phyloP scores from a whole-genome alignment of 345 rosid genomes.

The Reutealis trisperma region DNA sequence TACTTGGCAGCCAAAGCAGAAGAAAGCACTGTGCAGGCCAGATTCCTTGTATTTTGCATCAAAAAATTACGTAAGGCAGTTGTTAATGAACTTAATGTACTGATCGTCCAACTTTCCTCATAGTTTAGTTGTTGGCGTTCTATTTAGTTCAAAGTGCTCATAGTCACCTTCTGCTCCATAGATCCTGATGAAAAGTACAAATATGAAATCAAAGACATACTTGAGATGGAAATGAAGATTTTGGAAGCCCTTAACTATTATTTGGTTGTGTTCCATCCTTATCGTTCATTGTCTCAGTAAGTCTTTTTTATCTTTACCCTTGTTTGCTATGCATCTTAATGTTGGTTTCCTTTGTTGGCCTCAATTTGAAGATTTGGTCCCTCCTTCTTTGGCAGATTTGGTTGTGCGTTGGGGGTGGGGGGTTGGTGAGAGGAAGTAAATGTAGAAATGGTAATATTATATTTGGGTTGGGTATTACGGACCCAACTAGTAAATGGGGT shows the following conservation, averaged over 20 bases:
- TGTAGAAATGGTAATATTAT: too few species aligned
- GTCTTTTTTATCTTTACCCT: slow-evolving; percentile 15
- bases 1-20: slow-evolving; percentile 98
- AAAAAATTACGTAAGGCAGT: slow-evolving; percentile 64
- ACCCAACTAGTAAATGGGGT: too few species aligned
- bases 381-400: too few species aligned
- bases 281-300: slow-evolving; percentile 82
- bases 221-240: slow-evolving; percentile 98
- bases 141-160: slow-evolving; percentile 22
- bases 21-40: slow-evolving; percentile 95
- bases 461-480: too few species aligned
- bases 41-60: slow-evolving; percentile 63
- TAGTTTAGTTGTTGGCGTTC: slow-evolving; percentile 6
- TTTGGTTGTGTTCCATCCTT: slow-evolving; percentile 93
- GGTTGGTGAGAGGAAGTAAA: too few species aligned
- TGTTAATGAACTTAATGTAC: slow-evolving; percentile 15
- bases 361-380: not conserved
- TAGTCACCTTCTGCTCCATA: slow-evolving; percentile 33
- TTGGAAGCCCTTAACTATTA: slow-evolving; percentile 92
- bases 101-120: not conserved
- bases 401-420: too few species aligned
- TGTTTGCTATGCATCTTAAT: not conserved
- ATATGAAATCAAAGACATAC: slow-evolving; percentile 84
- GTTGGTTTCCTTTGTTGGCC: not conserved
- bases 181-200: slow-evolving; percentile 80